A percentile compares a stretch with the other conserved stretches of the same genome.
Evolutionary conservation across 345 rosid species (phyloP).

Genomic region (Populus deltoides): DNA sequence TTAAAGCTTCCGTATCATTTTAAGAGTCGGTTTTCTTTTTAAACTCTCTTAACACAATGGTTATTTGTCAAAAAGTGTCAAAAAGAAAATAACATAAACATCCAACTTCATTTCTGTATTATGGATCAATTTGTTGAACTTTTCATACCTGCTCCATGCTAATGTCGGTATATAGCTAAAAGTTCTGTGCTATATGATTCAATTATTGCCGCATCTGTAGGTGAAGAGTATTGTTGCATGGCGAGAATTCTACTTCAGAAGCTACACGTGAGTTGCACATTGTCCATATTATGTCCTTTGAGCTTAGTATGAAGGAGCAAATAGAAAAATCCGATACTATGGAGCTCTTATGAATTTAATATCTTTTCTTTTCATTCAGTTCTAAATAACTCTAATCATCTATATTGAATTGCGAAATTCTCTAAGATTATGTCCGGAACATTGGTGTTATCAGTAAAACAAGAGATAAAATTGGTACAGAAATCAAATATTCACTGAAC

Average conservation of each 20-base stretch:
- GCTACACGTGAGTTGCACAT: slow-evolving; percentile 63
- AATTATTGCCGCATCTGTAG: slow-evolving; percentile 36
- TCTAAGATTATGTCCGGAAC: no score
- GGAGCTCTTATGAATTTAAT: no score
- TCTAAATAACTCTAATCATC: no score
- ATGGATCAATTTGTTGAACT: neutral
- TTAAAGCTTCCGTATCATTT: no score
- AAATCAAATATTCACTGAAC: neutral
- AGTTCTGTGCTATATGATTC: neutral
- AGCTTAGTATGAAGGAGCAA: neutral
- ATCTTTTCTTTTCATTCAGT: no score
- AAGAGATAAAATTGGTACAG: neutral
- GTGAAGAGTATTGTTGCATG: slow-evolving; percentile 90
- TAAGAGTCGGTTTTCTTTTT: no score
- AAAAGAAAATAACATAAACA: neutral
- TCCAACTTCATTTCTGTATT: neutral
- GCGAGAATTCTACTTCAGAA: slow-evolving; percentile 80
- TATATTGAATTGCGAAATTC: no score
- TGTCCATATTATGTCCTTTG: neutral
- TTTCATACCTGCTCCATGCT: neutral
- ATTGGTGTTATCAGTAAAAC: no score
- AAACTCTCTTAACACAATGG: neutral
- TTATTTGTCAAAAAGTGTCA: no score
- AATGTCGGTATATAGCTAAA: neutral
- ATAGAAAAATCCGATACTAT: neutral